Evolutionary conservation across 129 eudicot genomes (phyloP), one percentile per base, ranked within the genome.

Genomic region (Gnaphalium uliginosum): DNA sequence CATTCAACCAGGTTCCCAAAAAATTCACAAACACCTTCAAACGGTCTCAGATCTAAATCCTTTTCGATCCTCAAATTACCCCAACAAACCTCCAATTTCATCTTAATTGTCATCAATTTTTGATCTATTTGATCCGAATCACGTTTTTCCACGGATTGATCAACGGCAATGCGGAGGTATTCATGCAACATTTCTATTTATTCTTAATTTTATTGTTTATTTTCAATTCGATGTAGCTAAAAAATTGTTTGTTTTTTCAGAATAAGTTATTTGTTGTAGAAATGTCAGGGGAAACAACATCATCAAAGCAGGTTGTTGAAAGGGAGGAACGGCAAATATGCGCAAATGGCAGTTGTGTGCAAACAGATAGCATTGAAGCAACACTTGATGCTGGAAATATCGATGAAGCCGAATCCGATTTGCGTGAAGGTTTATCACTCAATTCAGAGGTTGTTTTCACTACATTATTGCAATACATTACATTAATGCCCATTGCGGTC

Each of bases 401-500:
- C 27, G 88, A 88, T 32, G 92, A 90, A 81, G 98, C 96, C 23
- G 96, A 93, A 81, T 85, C 95, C 21, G 89, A 89, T 26, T 85
- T 93, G 81, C 92, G 89, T 13, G 96, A 90, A 71, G 91, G 91
- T 50, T 82, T 93, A 72, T 93, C 98, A 25, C 96, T 93, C 81
- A 88, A 90, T 80, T 86, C 87, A 54, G 98, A 93, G 96, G 98
- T 93, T 68, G 46, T 35, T 72, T 13, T 11, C 53, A n/a, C n/a
- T n/a, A n/a, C n/a, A n/a, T n/a, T n/a, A n/a, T n/a, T n/a, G n/a
- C n/a, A n/a, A n/a, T 29, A 0, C 32, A 13, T 14, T 46, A 11
- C n/a, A 5, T 46, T 18, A 46, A 46, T 14, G 5, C 14, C n/a
- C 32, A 29, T 29, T 29, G 32, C 4, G 3, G 4, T 4, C 14